Evolutionary conservation across 2,329 filamentous ascomycete genomes (phyloP).

Genomic region (Colletotrichum sp.): DNA sequence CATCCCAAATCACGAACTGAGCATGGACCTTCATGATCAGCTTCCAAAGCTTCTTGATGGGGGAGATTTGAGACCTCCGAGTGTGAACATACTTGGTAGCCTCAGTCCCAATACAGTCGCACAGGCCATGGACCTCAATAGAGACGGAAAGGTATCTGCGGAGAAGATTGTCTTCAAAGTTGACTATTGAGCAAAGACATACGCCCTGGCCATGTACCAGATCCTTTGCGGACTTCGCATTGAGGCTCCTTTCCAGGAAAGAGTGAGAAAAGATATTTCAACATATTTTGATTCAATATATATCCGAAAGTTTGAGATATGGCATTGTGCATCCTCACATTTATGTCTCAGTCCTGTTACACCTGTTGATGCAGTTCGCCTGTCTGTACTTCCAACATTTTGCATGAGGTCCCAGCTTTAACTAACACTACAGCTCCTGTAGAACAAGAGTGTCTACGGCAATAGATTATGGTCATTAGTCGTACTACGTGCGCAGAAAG

Average conservation of each 20-base stretch:
- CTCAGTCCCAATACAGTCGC: not conserved
- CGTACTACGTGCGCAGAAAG: not conserved
- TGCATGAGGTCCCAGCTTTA: not conserved
- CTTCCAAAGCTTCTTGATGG: not conserved
- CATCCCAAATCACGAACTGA: not conserved
- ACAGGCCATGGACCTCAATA: not conserved
- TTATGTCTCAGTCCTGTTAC: not conserved
- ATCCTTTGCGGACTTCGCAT: not conserved
- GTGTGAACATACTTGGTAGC: not conserved
- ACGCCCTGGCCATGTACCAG: accelerated
- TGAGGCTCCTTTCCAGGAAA: not conserved
- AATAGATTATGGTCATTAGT: accelerated
- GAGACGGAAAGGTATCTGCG: not conserved
- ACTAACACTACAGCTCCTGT: not conserved
- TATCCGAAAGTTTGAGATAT: accelerated
- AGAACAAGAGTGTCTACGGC: not conserved
- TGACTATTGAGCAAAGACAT: not conserved
- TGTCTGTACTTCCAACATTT: not conserved
- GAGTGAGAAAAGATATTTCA: accelerated
- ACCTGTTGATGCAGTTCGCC: not conserved
- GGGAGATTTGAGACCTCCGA: not conserved
- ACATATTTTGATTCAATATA: not conserved
- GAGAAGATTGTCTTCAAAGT: not conserved
- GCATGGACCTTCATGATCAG: not conserved
- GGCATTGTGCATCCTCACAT: not conserved